These are phyloP conservation scores for Diplocarpon mali DNA, from an alignment of 2,329 filamentous ascomycete genomes.

Conservation along the genomic window DNA sequence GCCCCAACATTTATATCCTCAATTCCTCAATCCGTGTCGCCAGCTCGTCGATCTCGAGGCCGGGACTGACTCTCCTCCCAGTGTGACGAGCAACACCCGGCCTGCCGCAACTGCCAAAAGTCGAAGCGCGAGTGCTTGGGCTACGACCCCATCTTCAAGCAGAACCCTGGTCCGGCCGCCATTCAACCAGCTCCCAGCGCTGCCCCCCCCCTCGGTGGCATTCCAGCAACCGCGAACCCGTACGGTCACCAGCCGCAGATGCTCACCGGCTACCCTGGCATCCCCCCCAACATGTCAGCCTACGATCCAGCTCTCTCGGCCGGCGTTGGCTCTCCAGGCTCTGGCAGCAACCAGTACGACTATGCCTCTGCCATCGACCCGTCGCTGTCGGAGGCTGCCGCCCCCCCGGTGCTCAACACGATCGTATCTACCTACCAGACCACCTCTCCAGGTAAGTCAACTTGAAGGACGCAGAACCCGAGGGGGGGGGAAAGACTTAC, in stretches of 20 bases:
- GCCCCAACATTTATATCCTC: no score
- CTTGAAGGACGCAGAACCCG: slow-evolving; percentile 23
- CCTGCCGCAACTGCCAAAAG: slow-evolving; percentile 83
- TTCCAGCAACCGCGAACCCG: slow-evolving; percentile 28
- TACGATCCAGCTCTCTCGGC: slow-evolving; percentile 28
- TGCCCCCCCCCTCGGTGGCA: slow-evolving; percentile 20
- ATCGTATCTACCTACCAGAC: slow-evolving; percentile 14
- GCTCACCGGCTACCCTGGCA: slow-evolving; percentile 31
- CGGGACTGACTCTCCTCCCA: slow-evolving; percentile 30
- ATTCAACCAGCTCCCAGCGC: slow-evolving; percentile 58
- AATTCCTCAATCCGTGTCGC: no score
- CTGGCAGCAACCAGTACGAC: slow-evolving; percentile 39
- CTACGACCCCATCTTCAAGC: slow-evolving; percentile 81
- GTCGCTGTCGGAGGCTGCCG: slow-evolving; percentile 40
- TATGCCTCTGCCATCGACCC: slow-evolving; percentile 55
- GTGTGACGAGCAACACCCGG: slow-evolving; percentile 94
- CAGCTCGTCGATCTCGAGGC: no score
- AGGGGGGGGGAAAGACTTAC: slow-evolving; percentile 43
- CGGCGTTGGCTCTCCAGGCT: slow-evolving; percentile 33
- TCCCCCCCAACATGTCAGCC: slow-evolving; percentile 17
- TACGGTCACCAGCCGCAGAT: slow-evolving; percentile 37
- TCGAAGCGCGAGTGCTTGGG: slow-evolving; percentile 79
- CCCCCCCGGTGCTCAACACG: slow-evolving; percentile 21
- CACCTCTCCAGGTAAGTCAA: slow-evolving; percentile 25
- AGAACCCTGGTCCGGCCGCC: slow-evolving; percentile 52